These are phyloP conservation scores for Lentinula raphanica DNA, from an alignment of 768 basidiomycete genomes.

Conservation along the genomic window DNA sequence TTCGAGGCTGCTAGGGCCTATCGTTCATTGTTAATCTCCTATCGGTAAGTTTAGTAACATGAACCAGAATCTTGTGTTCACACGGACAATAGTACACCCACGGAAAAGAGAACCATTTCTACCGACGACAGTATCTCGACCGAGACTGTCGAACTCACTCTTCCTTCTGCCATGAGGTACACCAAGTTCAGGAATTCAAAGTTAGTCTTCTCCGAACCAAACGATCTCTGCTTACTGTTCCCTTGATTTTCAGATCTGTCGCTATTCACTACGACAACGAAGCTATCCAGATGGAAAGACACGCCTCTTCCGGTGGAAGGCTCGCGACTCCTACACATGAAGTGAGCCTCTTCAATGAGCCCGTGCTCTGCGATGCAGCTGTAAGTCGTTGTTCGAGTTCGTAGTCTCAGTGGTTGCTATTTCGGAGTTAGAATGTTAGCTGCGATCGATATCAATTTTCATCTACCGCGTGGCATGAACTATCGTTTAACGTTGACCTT, in stretches of 20 bases:
- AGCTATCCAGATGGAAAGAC: conserved; percentile 38
- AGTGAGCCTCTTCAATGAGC: conserved; percentile 42
- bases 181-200: conserved; percentile 48
- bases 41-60: conserved; percentile 40
- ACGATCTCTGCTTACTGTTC: background rate
- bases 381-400: conserved; percentile 26
- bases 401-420: background rate
- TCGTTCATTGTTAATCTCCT: conserved; percentile 70
- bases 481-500: background rate
- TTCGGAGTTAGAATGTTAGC: background rate
- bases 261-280: conserved; percentile 52
- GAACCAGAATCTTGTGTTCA: background rate
- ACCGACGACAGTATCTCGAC: conserved; percentile 9
- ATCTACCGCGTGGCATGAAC: background rate
- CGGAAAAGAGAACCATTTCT: conserved; percentile 26
- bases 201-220: conserved; percentile 33
- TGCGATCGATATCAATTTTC: background rate
- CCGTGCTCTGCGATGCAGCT: conserved; percentile 55
- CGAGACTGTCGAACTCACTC: conserved; percentile 35
- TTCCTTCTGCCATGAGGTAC: conserved; percentile 58
- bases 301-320: conserved; percentile 16
- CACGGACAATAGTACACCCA: conserved; percentile 28
- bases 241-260: conserved; percentile 25
- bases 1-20: conserved; percentile 77
- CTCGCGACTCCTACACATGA: conserved; percentile 17